Evolutionary conservation across 768 basidiomycete genomes (phyloP).

Genomic region (Megacollybia marginata): DNA sequence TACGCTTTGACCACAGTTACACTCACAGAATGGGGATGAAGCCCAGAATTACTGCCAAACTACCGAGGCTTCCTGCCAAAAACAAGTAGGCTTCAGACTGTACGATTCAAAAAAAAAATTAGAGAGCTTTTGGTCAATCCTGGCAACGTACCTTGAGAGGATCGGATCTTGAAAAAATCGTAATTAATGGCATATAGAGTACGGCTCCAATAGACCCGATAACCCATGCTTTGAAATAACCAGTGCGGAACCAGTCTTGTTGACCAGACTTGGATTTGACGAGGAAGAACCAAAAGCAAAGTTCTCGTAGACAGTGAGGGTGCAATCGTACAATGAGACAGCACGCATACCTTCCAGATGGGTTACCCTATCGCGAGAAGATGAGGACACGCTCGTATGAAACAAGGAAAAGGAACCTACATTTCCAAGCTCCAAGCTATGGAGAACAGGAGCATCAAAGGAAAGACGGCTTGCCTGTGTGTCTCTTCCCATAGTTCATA

Average conservation of each 20-base stretch:
- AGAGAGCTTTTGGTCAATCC: conserved; percentile 1
- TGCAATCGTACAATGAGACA: background rate
- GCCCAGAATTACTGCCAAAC: conserved; percentile 62
- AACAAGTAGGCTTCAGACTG: conserved; percentile 68
- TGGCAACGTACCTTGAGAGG: conserved; percentile 41
- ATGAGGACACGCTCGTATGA: background rate
- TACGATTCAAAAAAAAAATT: conserved; percentile 3
- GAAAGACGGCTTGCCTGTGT: conserved; percentile 48
- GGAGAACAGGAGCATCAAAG: conserved; percentile 57
- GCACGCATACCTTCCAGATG: conserved; percentile 62
- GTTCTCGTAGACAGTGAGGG: conserved; percentile 33
- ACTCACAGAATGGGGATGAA: conserved; percentile 65
- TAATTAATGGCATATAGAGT: conserved; percentile 62
- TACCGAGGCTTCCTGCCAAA: conserved; percentile 62
- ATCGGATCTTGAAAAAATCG: conserved; percentile 53
- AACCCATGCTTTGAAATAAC: conserved; percentile 74
- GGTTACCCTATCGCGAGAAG: conserved; percentile 43
- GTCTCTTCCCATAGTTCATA: conserved; percentile 44
- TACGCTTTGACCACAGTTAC: background rate
- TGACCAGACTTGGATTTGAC: conserved; percentile 55
- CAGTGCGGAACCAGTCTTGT: conserved; percentile 71
- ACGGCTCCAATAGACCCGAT: conserved; percentile 55
- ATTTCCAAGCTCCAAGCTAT: conserved; percentile 71
- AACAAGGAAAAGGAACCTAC: conserved; percentile 22
- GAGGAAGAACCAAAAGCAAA: conserved; percentile 86